phyloP scores from a whole-genome alignment of 1,139 yeast genomes.

The Hemisphaericaspora xylofermentans region DNA sequence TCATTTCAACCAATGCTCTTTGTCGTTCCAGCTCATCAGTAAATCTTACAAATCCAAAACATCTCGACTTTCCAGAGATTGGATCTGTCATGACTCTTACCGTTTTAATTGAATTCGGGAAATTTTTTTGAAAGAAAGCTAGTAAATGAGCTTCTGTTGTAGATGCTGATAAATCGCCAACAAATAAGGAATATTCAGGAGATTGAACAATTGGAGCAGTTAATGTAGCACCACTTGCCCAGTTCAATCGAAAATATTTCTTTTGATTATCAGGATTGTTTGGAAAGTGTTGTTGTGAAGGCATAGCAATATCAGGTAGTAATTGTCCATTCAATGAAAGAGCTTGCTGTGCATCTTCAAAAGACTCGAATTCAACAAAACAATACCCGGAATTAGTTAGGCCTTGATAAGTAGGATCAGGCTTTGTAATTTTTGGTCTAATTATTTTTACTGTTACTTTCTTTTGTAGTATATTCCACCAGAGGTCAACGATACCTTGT shows the following conservation, averaged over 20 bases:
- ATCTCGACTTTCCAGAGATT: constrained; percentile 66
- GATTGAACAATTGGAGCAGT: constrained; percentile 46
- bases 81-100: constrained; percentile 80
- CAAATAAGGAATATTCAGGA: constrained; percentile 51
- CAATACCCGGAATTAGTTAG: constrained; percentile 69
- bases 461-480: constrained; percentile 51
- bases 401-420: constrained; percentile 27
- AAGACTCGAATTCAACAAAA: constrained; percentile 63
- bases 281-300: constrained; percentile 43
- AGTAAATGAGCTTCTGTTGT: constrained; percentile 70
- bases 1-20: constrained; percentile 67
- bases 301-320: constrained; percentile 57
- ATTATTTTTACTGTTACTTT: constrained; percentile 52
- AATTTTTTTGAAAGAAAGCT: constrained; percentile 63
- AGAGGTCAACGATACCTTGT: constrained; percentile 52
- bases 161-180: constrained; percentile 75
- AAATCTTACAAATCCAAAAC: constrained; percentile 76
- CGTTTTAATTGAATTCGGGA: constrained; percentile 60
- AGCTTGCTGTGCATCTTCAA: constrained; percentile 66
- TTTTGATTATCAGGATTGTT: constrained; percentile 54
- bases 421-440: constrained; percentile 38
- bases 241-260: constrained; percentile 63
- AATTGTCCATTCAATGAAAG: constrained; percentile 62
- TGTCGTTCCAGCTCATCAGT: constrained; percentile 62
- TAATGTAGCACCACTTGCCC: constrained; percentile 70